Evolutionary conservation across 306 rosid genomes (phyloP), one percentile per base, ranked within the genome.

Genomic region (Luffa aegyptiaca): DNA sequence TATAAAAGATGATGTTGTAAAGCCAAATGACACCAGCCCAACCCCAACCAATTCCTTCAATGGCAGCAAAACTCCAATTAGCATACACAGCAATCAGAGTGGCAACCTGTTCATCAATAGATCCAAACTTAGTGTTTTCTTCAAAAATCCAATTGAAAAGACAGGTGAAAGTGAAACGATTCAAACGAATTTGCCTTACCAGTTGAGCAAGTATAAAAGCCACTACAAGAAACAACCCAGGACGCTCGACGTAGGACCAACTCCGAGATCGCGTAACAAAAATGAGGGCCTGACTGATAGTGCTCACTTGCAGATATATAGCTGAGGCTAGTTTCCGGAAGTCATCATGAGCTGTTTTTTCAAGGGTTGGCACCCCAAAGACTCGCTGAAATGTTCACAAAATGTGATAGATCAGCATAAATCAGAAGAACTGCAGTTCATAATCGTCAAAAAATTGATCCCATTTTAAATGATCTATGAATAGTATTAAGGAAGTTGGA

Each of bases 21-120:
- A 96, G 88, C 99, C 98, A 96, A 81, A 96, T 88, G 0, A 96
- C 98, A 76, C 99, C 99, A 68, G 99, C 99, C 99, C 99, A 96
- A 77, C 99, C 98, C 99, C 99, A 96, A 21, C 99, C 99, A 13
- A 96, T 96, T 78, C 99, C 99, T 88, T 96, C 93, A 82, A 96
- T 96, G 18, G 98, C 97, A 69, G 99, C 98, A 75, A 96, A 96
- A 70, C 94, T 85, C 99, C 99, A 96, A 83, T 78, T 96, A 61
- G 99, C 98, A 78, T 96, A 96, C 20, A 96, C 97, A 0, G 99
- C 98, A 64, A 96, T 96, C 87, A 96, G 82, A 73, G 99, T 96
- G 77, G 99, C 99, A 74, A 93, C 90, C 99, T 96, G 88, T 84
- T 81, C 53, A 61, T 58, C 71, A 82, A 81, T 17, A 66, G 39